Evolutionary conservation across 2,329 filamentous ascomycete species (phyloP).

Genomic region (Aspergillus fumigatus): DNA sequence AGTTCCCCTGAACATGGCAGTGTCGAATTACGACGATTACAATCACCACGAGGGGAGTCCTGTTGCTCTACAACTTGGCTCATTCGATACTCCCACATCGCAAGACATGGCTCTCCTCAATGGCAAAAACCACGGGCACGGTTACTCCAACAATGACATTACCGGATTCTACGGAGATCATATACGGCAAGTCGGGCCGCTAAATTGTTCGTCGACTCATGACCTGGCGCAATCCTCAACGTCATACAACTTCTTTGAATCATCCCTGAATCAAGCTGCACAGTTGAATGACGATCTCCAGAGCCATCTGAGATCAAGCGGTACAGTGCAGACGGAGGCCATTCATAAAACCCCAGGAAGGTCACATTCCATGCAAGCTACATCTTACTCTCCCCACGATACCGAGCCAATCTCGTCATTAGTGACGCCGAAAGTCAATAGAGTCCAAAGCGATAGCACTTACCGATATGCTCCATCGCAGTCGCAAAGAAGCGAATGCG

Average conservation of each 20-base stretch:
- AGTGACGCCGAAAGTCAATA: conserved; percentile 19
- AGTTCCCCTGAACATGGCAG: background rate
- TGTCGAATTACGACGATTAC: background rate
- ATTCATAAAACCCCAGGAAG: conserved; percentile 14
- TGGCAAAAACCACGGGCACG: background rate
- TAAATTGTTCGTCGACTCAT: conserved; percentile 1
- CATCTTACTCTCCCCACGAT: conserved; percentile 34
- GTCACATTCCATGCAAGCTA: conserved; percentile 23
- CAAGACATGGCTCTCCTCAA: background rate
- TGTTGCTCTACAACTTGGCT: background rate
- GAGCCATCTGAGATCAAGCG: background rate
- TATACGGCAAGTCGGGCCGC: background rate
- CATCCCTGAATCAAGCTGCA: conserved; percentile 9
- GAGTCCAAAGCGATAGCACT: conserved; percentile 21
- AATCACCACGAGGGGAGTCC: background rate
- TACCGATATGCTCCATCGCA: conserved; percentile 11
- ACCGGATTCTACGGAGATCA: conserved; percentile 1
- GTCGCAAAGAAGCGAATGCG: conserved; percentile 18
- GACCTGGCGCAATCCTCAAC: conserved; percentile 7
- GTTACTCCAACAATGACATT: background rate
- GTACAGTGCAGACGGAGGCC: conserved; percentile 4
- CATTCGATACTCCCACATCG: background rate
- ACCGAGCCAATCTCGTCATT: conserved; percentile 39
- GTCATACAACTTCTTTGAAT: conserved; percentile 23
- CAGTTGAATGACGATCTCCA: background rate